Evolutionary conservation across 345 rosid genomes (phyloP), one percentile per base, ranked within the genome.

Genomic region (Citrus unshiu): DNA sequence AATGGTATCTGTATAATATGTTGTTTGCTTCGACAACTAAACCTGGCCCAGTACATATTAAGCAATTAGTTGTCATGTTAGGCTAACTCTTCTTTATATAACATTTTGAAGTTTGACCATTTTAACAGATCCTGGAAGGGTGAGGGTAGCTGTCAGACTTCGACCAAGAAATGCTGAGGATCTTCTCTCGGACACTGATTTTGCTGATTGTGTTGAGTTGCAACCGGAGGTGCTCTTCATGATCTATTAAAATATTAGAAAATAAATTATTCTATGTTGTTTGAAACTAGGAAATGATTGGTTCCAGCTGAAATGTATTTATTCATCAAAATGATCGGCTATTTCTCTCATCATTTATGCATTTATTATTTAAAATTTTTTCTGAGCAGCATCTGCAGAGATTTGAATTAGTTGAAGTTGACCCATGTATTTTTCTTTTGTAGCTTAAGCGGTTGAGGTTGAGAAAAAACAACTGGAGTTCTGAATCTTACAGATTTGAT

Each of bases 381-480:
- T 71, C 39, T 51, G 16, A 40, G 51, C 49, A 3, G 77, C 66
- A 35, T 46, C 74, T 14, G 5, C 59, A 13, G 18, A 10, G 30
- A 60, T 40, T 46, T 68, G 25, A 37, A 22, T 78, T 66, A 12
- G 62, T 37, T n/a, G 40, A 65, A 40, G 32, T 46, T 70, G 39
- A 63, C 57, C 13, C 19, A 76, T 77, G 51, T 58, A n/a, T 16
- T 13, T 25, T 32, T 24, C 56, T 9, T 49, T 3, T 85, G 87
- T 85, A 95, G 99, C 78, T 93, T 78, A 95, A 91, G 82, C 80
- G 93, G 85, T 86, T 95, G 65, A 95, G 90, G 85, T 81, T 95
- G 87, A 89, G 88, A 56, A 93, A 93, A 84, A 92, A 93, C 88
- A 93, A 92, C 81, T 95, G 98, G 99, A 92, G 79, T 66, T 87